Conservation (phyloP, 495 filamentous ascomycete species). For the Penicillium odoratum region DNA sequence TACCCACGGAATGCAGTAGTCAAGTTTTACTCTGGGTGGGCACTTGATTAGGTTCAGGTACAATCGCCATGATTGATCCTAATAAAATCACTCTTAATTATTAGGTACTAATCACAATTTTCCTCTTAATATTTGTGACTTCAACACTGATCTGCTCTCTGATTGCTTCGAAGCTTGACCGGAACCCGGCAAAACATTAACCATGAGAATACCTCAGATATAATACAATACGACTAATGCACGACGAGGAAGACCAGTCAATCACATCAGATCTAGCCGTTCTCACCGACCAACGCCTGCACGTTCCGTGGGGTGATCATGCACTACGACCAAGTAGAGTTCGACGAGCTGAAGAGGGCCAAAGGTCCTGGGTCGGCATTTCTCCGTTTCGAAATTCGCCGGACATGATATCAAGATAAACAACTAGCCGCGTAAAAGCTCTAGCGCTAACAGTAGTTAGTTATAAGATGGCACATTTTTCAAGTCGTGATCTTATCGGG, state of each 20-base stretch:
- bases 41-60: not conserved
- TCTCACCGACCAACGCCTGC: slow-evolving; percentile 19
- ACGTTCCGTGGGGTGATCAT: slow-evolving; percentile 23
- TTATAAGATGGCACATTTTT: too few relatives aligned
- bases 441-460: not conserved
- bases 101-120: not conserved
- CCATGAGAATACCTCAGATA: not conserved
- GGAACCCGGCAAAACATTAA: not conserved
- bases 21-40: not conserved
- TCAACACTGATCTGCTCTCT: too few relatives aligned
- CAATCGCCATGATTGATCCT: not conserved
- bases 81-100: too few relatives aligned
- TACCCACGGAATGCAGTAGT: not conserved
- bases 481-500: slow-evolving; percentile 18
- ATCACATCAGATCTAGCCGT: slow-evolving; percentile 31
- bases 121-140: not conserved
- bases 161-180: not conserved
- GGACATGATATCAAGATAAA: slow-evolving; percentile 10
- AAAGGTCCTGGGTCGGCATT: slow-evolving; percentile 21
- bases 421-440: not conserved
- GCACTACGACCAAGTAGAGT: slow-evolving; percentile 22
- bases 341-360: slow-evolving; percentile 15
- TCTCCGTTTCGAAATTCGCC: slow-evolving; percentile 21
- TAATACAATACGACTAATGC: slow-evolving; percentile 30
- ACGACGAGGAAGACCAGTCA: slow-evolving; percentile 19